Evolutionary conservation across 352 stramenopile species (phyloP).

Genomic region (Phytopythium helicoides): DNA sequence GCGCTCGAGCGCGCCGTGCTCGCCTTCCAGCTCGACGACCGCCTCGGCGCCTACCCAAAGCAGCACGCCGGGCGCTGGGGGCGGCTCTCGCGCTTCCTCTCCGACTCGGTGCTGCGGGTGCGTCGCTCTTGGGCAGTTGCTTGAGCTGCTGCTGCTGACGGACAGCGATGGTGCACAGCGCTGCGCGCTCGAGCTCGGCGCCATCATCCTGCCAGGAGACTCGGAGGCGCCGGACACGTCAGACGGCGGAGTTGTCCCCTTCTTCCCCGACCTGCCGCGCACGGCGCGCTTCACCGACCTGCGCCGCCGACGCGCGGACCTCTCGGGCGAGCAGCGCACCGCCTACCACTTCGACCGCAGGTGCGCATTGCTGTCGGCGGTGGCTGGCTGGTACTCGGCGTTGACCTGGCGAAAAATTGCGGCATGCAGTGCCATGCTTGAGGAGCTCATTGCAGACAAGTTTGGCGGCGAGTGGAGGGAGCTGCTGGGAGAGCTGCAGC

Average conservation of each 20-base stretch:
- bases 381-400: no score
- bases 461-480: conserved; percentile 61
- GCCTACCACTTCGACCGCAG: conserved; percentile 78
- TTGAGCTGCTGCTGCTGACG: background rate
- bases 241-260: conserved; percentile 39
- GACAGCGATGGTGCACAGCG: conserved; percentile 30
- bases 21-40: conserved; percentile 79
- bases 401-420: no score
- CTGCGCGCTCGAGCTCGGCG: conserved; percentile 59
- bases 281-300: conserved; percentile 68
- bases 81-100: conserved; percentile 69
- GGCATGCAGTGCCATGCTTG: conserved; percentile 41
- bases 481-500: conserved; percentile 91
- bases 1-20: conserved; percentile 66
- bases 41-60: conserved; percentile 75
- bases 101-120: conserved; percentile 58
- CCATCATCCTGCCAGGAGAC: conserved; percentile 66
- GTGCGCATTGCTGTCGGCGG: no score
- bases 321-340: conserved; percentile 56
- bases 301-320: conserved; percentile 27
- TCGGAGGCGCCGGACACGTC: conserved; percentile 38
- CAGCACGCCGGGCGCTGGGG: conserved; percentile 74
- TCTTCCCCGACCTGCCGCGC: conserved; percentile 72
- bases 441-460: conserved; percentile 36
- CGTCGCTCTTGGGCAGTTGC: background rate